phyloP scores from a whole-genome alignment of 352 stramenopile species.

The Phytophthora colocasiae region DNA sequence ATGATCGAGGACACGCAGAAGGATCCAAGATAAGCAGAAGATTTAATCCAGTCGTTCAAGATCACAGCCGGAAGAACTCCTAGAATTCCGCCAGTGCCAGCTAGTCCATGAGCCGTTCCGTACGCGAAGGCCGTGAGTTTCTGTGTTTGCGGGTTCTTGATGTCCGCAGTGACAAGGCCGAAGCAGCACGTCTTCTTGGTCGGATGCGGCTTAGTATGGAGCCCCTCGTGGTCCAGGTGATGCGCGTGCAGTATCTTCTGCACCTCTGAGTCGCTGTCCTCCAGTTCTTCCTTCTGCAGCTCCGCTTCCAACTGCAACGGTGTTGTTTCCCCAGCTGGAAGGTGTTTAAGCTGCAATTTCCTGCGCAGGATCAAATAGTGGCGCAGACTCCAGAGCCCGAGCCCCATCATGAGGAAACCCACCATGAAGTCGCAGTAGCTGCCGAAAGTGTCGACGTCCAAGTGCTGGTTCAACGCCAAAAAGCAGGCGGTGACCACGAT shows the following conservation, averaged over 20 bases:
- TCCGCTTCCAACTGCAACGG: conserved; percentile 34
- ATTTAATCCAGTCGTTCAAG: conserved; percentile 76
- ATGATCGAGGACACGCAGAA: conserved; percentile 90
- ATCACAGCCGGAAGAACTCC: conserved; percentile 90
- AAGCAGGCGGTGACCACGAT: conserved; percentile 70
- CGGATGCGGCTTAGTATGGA: conserved; percentile 5
- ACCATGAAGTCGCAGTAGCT: conserved; percentile 77
- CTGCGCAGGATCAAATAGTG: conserved; percentile 53
- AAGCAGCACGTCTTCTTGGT: conserved; percentile 48
- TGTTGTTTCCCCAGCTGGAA: conserved; percentile 37
- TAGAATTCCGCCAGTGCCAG: conserved; percentile 70
- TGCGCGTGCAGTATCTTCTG: conserved; percentile 52
- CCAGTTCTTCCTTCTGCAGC: conserved; percentile 14
- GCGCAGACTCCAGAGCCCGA: conserved; percentile 65
- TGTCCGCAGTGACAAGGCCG: conserved; percentile 49
- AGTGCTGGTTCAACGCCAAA: conserved; percentile 58
- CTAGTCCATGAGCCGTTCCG: conserved; percentile 89
- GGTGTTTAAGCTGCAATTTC: conserved; percentile 34
- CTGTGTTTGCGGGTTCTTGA: conserved; percentile 65
- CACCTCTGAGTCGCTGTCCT: conserved; percentile 35
- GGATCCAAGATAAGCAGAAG: conserved; percentile 77
- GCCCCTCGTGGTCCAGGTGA: conserved; percentile 41
- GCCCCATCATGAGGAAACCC: conserved; percentile 73
- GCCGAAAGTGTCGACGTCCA: conserved; percentile 58
- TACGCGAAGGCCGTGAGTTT: conserved; percentile 80